These are phyloP conservation scores for Carpinus fangiana DNA, from an alignment of 306 rosid genomes.

Conservation along the genomic window DNA sequence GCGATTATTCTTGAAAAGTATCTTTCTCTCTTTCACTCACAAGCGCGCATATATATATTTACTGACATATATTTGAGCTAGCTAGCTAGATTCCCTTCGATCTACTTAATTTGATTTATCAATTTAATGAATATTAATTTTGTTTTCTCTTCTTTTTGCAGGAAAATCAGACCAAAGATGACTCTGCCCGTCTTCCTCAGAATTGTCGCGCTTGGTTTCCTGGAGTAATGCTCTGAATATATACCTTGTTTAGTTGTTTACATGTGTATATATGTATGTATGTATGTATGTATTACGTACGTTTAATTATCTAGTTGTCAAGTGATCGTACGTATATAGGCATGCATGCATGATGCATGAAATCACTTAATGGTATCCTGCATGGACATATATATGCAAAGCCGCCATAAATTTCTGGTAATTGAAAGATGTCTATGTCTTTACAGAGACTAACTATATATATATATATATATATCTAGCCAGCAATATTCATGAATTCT, in stretches of 20 bases:
- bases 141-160: conserved; percentile 27
- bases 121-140: conserved; percentile 2
- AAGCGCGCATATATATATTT: no score
- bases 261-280: conserved; percentile 35
- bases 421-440: no score
- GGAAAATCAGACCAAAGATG: conserved; percentile 93
- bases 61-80: background rate
- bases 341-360: background rate
- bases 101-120: background rate
- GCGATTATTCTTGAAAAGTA: conserved; percentile 85
- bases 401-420: background rate
- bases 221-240: conserved; percentile 66
- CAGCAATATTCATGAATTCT: no score
- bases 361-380: conserved; percentile 25
- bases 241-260: background rate
- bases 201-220: conserved; percentile 73
- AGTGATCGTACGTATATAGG: background rate
- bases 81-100: background rate
- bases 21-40: background rate
- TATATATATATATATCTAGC: no score
- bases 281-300: background rate
- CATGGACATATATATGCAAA: background rate
- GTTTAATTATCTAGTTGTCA: no score
- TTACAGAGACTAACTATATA: no score
- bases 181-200: conserved; percentile 82